These are phyloP conservation scores for Phylloporus sp. DNA, from an alignment of 768 basidiomycete genomes.

Conservation along the genomic window DNA sequence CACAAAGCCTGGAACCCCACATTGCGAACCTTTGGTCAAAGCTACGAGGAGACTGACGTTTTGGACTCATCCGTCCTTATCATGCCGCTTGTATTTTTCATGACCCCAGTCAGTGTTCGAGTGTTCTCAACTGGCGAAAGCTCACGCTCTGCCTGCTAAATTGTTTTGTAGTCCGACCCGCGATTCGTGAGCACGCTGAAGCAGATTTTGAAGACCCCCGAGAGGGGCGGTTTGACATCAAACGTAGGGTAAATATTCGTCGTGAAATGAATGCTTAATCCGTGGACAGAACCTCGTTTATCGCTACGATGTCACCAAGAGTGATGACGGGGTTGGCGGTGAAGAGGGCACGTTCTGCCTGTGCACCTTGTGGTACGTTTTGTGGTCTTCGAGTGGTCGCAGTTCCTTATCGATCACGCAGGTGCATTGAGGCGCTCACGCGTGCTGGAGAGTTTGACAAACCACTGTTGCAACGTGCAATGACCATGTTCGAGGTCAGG, in stretches of 20 bases:
- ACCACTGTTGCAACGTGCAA: slow-evolving; percentile 57
- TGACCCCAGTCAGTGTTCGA: slow-evolving; percentile 55
- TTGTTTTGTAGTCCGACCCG: slow-evolving; percentile 62
- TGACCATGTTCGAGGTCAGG: slow-evolving; percentile 85
- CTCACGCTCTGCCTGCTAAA: not conserved
- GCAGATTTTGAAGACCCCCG: slow-evolving; percentile 78
- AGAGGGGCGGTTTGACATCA: slow-evolving; percentile 86
- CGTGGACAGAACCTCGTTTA: slow-evolving; percentile 70
- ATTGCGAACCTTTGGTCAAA: slow-evolving; percentile 72
- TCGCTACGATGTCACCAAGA: slow-evolving; percentile 81
- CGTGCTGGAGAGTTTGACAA: slow-evolving; percentile 79
- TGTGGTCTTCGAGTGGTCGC: not conserved
- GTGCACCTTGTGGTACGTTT: slow-evolving; percentile 69
- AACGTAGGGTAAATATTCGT: slow-evolving; percentile 44
- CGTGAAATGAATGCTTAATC: slow-evolving; percentile 2
- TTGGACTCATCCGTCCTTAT: slow-evolving; percentile 87
- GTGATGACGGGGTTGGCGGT: slow-evolving; percentile 91
- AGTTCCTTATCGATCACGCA: slow-evolving; percentile 23
- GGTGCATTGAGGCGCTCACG: slow-evolving; percentile 86
- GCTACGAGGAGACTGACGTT: slow-evolving; percentile 79
- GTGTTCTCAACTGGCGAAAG: not conserved
- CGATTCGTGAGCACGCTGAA: slow-evolving; percentile 83
- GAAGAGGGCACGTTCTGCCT: slow-evolving; percentile 95
- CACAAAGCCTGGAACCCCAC: slow-evolving; percentile 77
- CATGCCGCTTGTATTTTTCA: slow-evolving; percentile 93